Conservation (phyloP, 2,329 filamentous ascomycete species). For the Claviceps purpurea region DNA sequence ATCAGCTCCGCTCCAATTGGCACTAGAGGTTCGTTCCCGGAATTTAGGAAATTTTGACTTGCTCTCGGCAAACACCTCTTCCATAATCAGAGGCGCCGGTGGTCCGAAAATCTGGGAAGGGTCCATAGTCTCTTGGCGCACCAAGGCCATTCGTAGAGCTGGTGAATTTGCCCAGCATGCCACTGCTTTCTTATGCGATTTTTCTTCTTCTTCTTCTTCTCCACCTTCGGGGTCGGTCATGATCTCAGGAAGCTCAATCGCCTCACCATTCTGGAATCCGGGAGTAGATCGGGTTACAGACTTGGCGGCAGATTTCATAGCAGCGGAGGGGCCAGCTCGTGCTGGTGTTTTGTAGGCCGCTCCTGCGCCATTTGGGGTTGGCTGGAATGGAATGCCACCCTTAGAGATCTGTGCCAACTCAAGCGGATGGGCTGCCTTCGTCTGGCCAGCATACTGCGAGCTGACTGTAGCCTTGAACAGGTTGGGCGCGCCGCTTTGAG, state of each 20-base stretch:
- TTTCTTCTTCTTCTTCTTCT: slow-evolving; percentile 51
- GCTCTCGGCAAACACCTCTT: slow-evolving; percentile 87
- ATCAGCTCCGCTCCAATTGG: slow-evolving; percentile 82
- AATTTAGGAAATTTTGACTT: slow-evolving; percentile 80
- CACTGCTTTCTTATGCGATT: slow-evolving; percentile 39
- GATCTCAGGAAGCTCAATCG: slow-evolving; percentile 87
- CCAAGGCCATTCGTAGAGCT: slow-evolving; percentile 60
- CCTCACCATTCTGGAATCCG: slow-evolving; percentile 76
- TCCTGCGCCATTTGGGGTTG: slow-evolving; percentile 44
- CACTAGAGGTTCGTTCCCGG: slow-evolving; percentile 80
- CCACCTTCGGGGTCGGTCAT: slow-evolving; percentile 89
- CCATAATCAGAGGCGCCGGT: slow-evolving; percentile 80
- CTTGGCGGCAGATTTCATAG: slow-evolving; percentile 45
- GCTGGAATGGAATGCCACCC: slow-evolving; percentile 79
- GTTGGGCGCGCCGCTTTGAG: slow-evolving; percentile 38
- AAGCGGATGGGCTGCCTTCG: slow-evolving; percentile 53
- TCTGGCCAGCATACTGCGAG: slow-evolving; percentile 51
- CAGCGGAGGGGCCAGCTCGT: slow-evolving; percentile 30
- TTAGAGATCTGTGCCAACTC: slow-evolving; percentile 83
- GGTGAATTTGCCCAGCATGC: slow-evolving; percentile 85
- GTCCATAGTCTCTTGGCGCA: slow-evolving; percentile 74
- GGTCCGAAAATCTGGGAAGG: slow-evolving; percentile 79
- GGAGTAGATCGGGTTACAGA: slow-evolving; percentile 58
- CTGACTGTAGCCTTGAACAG: slow-evolving; percentile 55
- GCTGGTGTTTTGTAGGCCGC: slow-evolving; percentile 57